phyloP scores from a whole-genome alignment of 345 rosid genomes.

The Gossypium ekmanianum region DNA sequence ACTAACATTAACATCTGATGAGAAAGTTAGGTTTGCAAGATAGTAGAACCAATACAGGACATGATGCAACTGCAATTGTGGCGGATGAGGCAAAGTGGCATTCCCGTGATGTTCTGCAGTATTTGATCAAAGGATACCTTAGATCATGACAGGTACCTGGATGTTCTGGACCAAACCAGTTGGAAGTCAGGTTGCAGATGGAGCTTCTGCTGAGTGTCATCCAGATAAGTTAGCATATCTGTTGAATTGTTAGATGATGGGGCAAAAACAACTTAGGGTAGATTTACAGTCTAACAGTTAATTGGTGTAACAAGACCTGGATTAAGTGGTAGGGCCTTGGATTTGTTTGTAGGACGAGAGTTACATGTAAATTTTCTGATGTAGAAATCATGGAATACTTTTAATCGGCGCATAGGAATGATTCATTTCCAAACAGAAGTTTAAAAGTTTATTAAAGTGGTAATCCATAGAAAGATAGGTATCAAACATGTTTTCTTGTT shows the following conservation, averaged over 20 bases:
- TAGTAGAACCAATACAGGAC: constrained; percentile 10
- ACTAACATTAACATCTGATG: constrained; percentile 22
- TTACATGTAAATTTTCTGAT: constrained; percentile 17
- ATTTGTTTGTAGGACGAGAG: constrained; percentile 26
- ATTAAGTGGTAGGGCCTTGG: constrained; percentile 21
- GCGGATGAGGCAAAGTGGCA: constrained; percentile 17
- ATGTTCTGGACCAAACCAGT: neutral
- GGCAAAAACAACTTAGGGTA: constrained; percentile 23
- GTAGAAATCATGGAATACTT: constrained; percentile 24
- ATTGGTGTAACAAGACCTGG: constrained; percentile 22
- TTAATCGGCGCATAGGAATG: constrained; percentile 19
- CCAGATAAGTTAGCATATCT: constrained; percentile 16
- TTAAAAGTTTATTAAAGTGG: constrained; percentile 11
- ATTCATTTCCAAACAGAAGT: constrained; percentile 31
- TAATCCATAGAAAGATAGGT: neutral
- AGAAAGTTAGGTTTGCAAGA: constrained; percentile 18
- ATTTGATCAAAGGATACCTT: constrained; percentile 5
- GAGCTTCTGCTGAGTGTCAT: constrained; percentile 23
- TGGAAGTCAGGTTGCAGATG: neutral
- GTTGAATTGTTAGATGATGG: constrained; percentile 23
- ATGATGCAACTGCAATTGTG: constrained; percentile 24
- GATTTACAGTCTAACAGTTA: constrained; percentile 25
- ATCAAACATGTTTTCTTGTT: no score
- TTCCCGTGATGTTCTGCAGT: constrained; percentile 17
- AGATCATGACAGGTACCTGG: neutral